Evolutionary conservation across 164 flowering plant genomes (phyloP), one percentile per base, ranked within the genome.

Genomic region (Euptelea pleiosperma): DNA sequence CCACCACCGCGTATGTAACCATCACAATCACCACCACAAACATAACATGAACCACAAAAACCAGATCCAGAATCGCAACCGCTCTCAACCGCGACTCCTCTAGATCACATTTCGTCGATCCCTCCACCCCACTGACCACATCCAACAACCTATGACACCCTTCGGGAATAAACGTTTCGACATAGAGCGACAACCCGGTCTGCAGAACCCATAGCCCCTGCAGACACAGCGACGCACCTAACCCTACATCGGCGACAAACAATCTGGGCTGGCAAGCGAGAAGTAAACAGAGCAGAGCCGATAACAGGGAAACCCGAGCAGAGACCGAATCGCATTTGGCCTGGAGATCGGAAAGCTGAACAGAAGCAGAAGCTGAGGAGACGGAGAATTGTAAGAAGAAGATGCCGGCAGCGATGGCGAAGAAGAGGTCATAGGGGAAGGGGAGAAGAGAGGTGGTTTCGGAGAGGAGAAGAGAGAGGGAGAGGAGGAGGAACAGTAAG

Each of bases 191-290:
- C 7, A 91, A 79, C 1, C 92, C 95, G 0, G 95, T 87, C 72
- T 89, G 98, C 8, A 87, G 65, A 15, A 62, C 77, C 98, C 98
- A 92, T 1, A 92, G 78, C 9, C 96, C 98, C 64, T 87, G 87
- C 39, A 92, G 54, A 60, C 79, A 76, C 16, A 89, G 1, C 3
- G 87, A 59, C 3, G 76, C 89, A 0, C 79, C 85, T 4, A 92
- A 65, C 4, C 72, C 85, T 0, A 74, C 72, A 16, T 91, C 95
- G 0, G 84, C 94, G 0, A 82, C 74, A 33, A 85, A 91, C 12
- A 89, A 66, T 60, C 57, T 72, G 3, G 87, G 85, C 4, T 68
- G 63, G 36, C 65, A 67, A 18, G 97, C 90, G 18, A 92, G 74
- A 15, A 68, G 30, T 14, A 85, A 64, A 60, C 77, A 82, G 4